Base-by-base conservation (phyloP, 1,284 basidiomycete species). In the Ceratobasidium sp. region DNA sequence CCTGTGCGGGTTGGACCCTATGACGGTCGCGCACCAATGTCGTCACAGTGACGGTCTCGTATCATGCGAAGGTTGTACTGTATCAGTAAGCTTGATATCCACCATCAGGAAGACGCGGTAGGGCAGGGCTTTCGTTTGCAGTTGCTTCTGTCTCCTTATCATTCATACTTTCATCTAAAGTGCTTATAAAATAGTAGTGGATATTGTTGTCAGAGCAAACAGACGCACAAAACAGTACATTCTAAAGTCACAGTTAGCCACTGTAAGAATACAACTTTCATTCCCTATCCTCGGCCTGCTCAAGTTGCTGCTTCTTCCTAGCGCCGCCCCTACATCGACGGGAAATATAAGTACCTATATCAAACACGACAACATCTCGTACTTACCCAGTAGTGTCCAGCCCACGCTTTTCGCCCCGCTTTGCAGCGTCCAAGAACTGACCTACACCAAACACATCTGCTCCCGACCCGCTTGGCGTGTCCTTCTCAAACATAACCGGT, bases 401-500 rank as follows among this genome's bases (percentile, higher is more conserved):
- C n/a, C 94, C 92, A 76, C 96, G 86, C 83, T 98, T 98, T 80
- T 89, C 91, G 5, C 96, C 96, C 23, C 91, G 90, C 86, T 96
- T 98, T 14, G 97, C 98, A 79, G 96, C 95, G 79, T 98, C 94
- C 84, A 99, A 87, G 85, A 99, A 99, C 81, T 98, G 91, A 81
- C 98, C 94, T 77, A 99, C 87, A 76, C 97, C 96, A 80, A 99
- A 99, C n/a, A 98, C 96, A 85, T 99, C 98, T 7, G 89, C 87
- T 13, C 66, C 64, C 8, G 61, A 63, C 6, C 59, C 49, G 16
- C 70, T 49, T 23, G 44, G 41, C 0, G 91, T 90, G 79, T 99
- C 98, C 85, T 98, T 98, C 84, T 99, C 98, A 79, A 99, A 99
- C 80, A 98, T 95, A 38, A 99, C 98, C n/a, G 98, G 98, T 0